Percentiles rank a stretch among this genome's conserved stretches.
Evolutionary conservation across 805 yeast species (phyloP).

Genomic region (Starmerella floricola): DNA sequence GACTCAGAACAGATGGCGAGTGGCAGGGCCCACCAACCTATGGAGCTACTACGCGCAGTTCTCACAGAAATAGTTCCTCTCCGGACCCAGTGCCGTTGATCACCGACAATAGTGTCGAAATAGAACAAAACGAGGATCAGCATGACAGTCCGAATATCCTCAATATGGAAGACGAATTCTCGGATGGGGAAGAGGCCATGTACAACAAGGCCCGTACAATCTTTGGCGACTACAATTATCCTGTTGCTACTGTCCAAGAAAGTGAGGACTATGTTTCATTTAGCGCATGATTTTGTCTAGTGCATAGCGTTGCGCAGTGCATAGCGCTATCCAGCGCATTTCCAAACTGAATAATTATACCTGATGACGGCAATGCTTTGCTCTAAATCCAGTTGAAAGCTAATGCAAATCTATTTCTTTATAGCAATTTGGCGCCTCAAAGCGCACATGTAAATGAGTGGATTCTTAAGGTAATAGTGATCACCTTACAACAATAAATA

Average conservation of each 20-base stretch:
- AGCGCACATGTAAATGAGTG: too few species aligned
- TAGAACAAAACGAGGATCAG: too few species aligned
- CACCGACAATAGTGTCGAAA: too few species aligned
- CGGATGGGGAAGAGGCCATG: constrained; percentile 28
- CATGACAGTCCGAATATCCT: too few species aligned
- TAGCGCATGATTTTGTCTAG: too few species aligned
- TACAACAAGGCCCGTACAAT: constrained; percentile 27
- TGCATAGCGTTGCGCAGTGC: too few species aligned
- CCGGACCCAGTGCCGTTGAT: background rate
- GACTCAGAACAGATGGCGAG: background rate
- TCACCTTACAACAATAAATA: too few species aligned
- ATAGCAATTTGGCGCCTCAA: too few species aligned
- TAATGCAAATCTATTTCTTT: background rate
- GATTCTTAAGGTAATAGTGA: background rate
- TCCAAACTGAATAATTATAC: too few species aligned
- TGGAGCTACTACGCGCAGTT: too few species aligned
- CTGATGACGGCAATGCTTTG: background rate
- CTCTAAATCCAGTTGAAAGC: background rate
- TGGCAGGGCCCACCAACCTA: background rate
- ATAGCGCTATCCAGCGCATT: too few species aligned
- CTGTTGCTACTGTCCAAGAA: constrained; percentile 31
- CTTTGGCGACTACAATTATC: constrained; percentile 35
- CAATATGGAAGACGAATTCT: constrained; percentile 13
- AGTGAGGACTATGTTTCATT: constrained; percentile 21
- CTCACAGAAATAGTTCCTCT: background rate